Conservation (phyloP, 352 stramenopile species). For the Pythium periplocum region DNA sequence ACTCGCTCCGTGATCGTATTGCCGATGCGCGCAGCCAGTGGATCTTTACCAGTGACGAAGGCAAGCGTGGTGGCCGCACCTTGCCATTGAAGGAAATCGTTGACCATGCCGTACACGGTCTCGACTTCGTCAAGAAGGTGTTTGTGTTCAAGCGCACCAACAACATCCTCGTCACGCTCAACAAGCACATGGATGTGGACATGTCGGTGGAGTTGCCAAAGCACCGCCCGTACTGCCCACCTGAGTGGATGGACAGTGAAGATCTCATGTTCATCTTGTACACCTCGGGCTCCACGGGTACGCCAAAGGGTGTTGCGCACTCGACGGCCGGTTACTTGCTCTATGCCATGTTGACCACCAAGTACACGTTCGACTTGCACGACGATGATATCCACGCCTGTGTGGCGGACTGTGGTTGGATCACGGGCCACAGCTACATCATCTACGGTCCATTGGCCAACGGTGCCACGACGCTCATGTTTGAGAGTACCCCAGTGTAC, state of each 20-base stretch:
- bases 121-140: slow-evolving; percentile 90
- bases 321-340: slow-evolving; percentile 95
- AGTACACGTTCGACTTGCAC: slow-evolving; percentile 93
- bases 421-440: slow-evolving; percentile 97
- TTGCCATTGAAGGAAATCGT: slow-evolving; percentile 96
- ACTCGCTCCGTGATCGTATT: slow-evolving; percentile 94
- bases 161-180: slow-evolving; percentile 66
- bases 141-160: slow-evolving; percentile 93
- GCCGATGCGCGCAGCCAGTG: slow-evolving; percentile 86
- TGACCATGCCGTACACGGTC: slow-evolving; percentile 87
- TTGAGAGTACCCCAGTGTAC: slow-evolving; percentile 97
- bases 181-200: slow-evolving; percentile 86
- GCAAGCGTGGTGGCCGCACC: slow-evolving; percentile 89
- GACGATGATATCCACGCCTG: slow-evolving; percentile 93
- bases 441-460: slow-evolving; percentile 97
- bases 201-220: slow-evolving; percentile 90
- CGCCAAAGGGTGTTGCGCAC: slow-evolving; percentile 94
- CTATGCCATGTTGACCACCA: slow-evolving; percentile 91
- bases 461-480: slow-evolving; percentile 97
- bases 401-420: slow-evolving; percentile 95
- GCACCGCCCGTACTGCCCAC: slow-evolving; percentile 92
- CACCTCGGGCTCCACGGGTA: slow-evolving; percentile 95
- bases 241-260: slow-evolving; percentile 95
- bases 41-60: slow-evolving; percentile 94
- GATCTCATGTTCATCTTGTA: slow-evolving; percentile 98